Evolutionary conservation across 306 rosid species (phyloP).

Genomic region (Ormosia semicastrata): DNA sequence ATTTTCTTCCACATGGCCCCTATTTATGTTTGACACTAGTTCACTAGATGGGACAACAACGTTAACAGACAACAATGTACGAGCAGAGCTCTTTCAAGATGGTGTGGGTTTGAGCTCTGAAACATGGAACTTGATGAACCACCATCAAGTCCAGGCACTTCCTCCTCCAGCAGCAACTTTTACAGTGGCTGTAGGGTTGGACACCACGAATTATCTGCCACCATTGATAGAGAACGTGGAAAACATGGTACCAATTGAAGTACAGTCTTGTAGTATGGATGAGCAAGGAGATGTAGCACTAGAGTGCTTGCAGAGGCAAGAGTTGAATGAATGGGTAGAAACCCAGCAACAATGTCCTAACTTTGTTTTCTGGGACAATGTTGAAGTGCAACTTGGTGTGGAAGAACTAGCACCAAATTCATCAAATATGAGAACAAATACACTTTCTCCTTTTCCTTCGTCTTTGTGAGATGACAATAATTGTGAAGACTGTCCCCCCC

Average conservation of each 20-base stretch:
- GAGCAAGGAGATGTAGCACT: slow-evolving; percentile 57
- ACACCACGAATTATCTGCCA: slow-evolving; percentile 54
- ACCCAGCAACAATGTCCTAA: slow-evolving; percentile 66
- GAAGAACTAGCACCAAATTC: slow-evolving; percentile 46
- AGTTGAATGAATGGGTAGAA: slow-evolving; percentile 66
- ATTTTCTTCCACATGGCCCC: slow-evolving; percentile 62
- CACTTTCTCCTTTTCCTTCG: slow-evolving; percentile 69
- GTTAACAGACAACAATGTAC: neutral
- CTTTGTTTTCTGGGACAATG: slow-evolving; percentile 79
- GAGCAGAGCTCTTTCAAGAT: slow-evolving; percentile 52
- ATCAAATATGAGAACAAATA: slow-evolving; percentile 46
- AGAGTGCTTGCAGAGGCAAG: slow-evolving; percentile 63
- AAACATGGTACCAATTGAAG: slow-evolving; percentile 41
- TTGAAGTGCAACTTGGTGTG: slow-evolving; percentile 50
- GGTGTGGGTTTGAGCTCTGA: slow-evolving; percentile 44
- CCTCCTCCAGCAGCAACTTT: slow-evolving; percentile 22
- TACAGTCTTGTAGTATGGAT: slow-evolving; percentile 37
- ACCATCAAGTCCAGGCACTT: slow-evolving; percentile 48
- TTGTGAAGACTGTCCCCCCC: slow-evolving; percentile 27
- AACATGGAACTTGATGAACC: slow-evolving; percentile 64
- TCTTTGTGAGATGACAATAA: slow-evolving; percentile 51
- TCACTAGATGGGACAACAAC: slow-evolving; percentile 34
- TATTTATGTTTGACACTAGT: slow-evolving; percentile 76
- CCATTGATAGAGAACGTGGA: slow-evolving; percentile 73
- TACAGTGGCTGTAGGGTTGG: slow-evolving; percentile 33